Evolutionary conservation across 139 green algal genomes (phyloP).

Genomic region (Deuterostichococcus epilithicus): DNA sequence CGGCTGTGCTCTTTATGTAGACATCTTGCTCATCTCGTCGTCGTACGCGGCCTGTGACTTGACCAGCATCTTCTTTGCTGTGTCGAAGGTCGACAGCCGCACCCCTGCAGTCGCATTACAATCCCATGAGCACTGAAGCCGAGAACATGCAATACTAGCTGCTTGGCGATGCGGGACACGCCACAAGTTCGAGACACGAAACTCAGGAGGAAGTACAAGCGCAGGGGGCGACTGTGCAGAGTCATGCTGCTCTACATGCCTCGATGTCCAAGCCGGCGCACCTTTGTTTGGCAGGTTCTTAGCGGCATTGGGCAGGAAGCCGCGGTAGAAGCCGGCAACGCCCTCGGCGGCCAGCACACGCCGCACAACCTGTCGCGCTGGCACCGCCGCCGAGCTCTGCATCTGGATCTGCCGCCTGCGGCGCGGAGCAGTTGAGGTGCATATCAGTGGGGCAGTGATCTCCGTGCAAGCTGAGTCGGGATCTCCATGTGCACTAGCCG

Average conservation of each 20-base stretch:
- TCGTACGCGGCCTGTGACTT: slow-evolving; percentile 27
- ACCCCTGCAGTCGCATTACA: slow-evolving; percentile 50
- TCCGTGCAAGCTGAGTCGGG: too few relatives aligned
- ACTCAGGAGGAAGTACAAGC: too few relatives aligned
- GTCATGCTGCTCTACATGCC: neutral
- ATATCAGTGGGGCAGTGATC: too few relatives aligned
- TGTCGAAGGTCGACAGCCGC: slow-evolving; percentile 53
- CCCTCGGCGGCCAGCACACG: slow-evolving; percentile 45
- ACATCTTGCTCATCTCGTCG: too few relatives aligned
- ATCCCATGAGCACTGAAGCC: too few relatives aligned
- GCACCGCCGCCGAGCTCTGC: slow-evolving; percentile 15
- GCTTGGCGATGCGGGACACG: too few relatives aligned
- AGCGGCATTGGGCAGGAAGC: slow-evolving; percentile 74
- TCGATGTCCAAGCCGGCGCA: slow-evolving; percentile 2
- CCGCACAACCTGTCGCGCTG: slow-evolving; percentile 1
- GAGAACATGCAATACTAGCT: too few relatives aligned
- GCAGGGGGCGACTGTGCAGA: neutral
- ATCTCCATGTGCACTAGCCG: too few relatives aligned
- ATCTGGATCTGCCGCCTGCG: slow-evolving; percentile 39
- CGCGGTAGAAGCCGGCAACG: slow-evolving; percentile 60
- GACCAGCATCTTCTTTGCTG: slow-evolving; percentile 43
- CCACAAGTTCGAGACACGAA: too few relatives aligned
- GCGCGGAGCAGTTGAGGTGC: too few relatives aligned
- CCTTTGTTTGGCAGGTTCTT: slow-evolving; percentile 88
- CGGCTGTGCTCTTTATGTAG: too few relatives aligned